Base-by-base conservation (phyloP, 2,329 filamentous ascomycete species). In the Ophiostoma fasciatum region DNA sequence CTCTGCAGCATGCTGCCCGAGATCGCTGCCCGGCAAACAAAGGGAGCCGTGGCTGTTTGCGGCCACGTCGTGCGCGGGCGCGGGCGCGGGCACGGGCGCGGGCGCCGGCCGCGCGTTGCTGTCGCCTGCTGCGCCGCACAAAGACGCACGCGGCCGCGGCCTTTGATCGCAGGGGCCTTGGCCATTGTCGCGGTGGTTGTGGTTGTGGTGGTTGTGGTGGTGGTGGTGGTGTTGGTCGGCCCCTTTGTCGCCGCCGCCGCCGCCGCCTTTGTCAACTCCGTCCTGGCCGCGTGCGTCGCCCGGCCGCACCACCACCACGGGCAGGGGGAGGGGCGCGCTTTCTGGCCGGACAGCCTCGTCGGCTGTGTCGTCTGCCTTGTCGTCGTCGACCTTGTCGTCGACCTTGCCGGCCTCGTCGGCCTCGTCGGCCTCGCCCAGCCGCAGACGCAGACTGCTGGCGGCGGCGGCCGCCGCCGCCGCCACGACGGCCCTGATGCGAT, bases 401-500 rank as follows among this genome's bases (percentile, higher is more conserved):
- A 12, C 29, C 6, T 21, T 12, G 18, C 12, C 17, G 12, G 7
- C n/a, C 10, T 14, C 18, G 5, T 21, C 29, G 14, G 17, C 15
- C 5, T 29, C 15, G 4, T 11, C 4, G 2, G 7, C 33, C 7
- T 28, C 35, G 19, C 18, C 36, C 21, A 36, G 26, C 6, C 41
- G 34, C 11, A 41, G 18, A 4, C 39, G 35, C 3, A 43, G 21
- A 15, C 22, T 45, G 31, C 17, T 30, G 17, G 36, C 38, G 4
- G 42, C 42, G 0, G 23, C 26, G 0, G 35, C 26, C 0, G 41
- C 37, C 0, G 41, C 41, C 0, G 42, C 39, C 0, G 41, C 40
- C 18, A 68, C 72, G 2, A 57, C 61, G 43, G 59, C 60, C 6
- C 74, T 46, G n/a, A 75, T 66, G 31, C 53, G 50, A 5, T 56